phyloP scores from a whole-genome alignment of 306 rosid genomes.

The Dalbergia cultrata region DNA sequence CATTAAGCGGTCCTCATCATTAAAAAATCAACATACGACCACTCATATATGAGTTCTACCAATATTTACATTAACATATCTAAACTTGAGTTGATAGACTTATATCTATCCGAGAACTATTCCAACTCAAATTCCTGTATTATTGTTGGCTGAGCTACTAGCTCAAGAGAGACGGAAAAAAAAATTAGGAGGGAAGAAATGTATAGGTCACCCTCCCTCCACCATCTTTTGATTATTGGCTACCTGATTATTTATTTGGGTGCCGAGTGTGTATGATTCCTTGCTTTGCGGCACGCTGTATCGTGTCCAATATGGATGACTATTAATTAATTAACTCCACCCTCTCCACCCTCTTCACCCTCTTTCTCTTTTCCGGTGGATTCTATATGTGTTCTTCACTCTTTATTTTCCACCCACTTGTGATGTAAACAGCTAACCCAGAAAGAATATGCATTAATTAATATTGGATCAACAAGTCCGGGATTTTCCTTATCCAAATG shows the following conservation, averaged over 20 bases:
- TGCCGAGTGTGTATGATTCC: slow-evolving; percentile 17
- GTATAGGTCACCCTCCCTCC: neutral
- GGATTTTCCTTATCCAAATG: neutral
- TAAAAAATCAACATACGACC: too few species aligned
- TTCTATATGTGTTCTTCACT: slow-evolving; percentile 9
- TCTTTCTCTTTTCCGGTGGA: slow-evolving; percentile 41
- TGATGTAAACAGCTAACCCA: slow-evolving; percentile 11
- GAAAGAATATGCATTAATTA: slow-evolving; percentile 2
- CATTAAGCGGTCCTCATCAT: too few species aligned
- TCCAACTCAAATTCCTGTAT: neutral
- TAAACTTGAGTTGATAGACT: too few species aligned
- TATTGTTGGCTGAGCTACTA: neutral
- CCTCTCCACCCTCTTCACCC: slow-evolving; percentile 38
- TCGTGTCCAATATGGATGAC: slow-evolving; percentile 14
- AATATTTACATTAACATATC: too few species aligned
- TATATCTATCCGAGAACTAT: too few species aligned
- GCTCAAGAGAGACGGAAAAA: slow-evolving; percentile 1
- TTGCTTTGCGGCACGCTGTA: slow-evolving; percentile 1
- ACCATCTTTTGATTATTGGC: slow-evolving; percentile 33
- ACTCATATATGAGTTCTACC: too few species aligned
- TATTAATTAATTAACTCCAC: slow-evolving; percentile 24
- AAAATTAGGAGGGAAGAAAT: neutral
- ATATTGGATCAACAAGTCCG: neutral
- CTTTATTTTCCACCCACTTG: slow-evolving; percentile 1
- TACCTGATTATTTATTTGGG: slow-evolving; percentile 8